Conservation (phyloP, 345 rosid species). For the Acer negundo region DNA sequence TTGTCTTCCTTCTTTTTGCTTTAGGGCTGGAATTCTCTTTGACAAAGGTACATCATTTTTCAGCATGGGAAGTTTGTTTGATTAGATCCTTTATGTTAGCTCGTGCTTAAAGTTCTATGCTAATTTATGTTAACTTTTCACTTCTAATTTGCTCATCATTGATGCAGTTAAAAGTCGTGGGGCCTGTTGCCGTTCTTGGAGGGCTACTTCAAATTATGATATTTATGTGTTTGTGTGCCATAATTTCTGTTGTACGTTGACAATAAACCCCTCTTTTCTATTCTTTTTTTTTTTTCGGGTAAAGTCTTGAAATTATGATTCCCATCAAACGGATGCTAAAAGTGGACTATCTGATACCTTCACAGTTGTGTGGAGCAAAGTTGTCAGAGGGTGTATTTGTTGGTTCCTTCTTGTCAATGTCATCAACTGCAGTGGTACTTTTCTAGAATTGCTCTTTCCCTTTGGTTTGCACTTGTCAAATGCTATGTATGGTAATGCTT, state of each 20-base stretch:
- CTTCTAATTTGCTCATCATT: conserved; percentile 24
- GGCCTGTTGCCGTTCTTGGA: conserved; percentile 93
- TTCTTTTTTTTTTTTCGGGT: conserved; percentile 14
- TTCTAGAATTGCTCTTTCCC: conserved; percentile 24
- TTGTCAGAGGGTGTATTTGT: conserved; percentile 95
- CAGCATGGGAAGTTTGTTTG: conserved; percentile 6
- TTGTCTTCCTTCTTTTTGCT: conserved; percentile 98
- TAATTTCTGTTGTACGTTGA: conserved; percentile 67
- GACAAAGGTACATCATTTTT: conserved; percentile 65
- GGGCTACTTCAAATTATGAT: conserved; percentile 86
- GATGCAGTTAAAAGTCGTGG: conserved; percentile 91
- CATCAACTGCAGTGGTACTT: conserved; percentile 95
- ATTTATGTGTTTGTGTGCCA: conserved; percentile 78
- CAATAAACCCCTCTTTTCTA: conserved; percentile 12
- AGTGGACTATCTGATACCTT: conserved; percentile 23
- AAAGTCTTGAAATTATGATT: conserved; percentile 9
- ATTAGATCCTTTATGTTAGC: background rate
- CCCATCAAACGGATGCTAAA: conserved; percentile 21
- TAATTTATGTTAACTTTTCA: background rate
- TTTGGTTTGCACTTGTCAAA: conserved; percentile 11
- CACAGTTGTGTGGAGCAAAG: conserved; percentile 94
- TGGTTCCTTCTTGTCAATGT: conserved; percentile 94
- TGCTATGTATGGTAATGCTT: conserved; percentile 19
- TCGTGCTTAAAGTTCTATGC: conserved; percentile 2
- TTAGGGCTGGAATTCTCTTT: conserved; percentile 96